Conservation (phyloP, 2,329 filamentous ascomycete genomes). For the Pseudopyricularia cyperi region DNA sequence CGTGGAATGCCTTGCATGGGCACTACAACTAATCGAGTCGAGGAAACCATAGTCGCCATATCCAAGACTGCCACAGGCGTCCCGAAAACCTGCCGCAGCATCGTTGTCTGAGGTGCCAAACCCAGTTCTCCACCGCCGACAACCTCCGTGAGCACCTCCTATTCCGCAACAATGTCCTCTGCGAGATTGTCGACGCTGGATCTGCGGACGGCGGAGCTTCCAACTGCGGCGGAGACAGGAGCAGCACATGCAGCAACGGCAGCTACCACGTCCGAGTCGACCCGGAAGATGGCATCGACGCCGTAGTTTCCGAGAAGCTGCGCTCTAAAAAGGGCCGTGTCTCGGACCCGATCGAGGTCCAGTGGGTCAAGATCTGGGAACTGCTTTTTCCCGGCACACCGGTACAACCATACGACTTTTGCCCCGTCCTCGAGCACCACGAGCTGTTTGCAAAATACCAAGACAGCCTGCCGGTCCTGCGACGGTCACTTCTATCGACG, state of each 20-base stretch:
- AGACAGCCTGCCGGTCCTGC: not conserved
- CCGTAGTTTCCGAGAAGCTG: conserved; percentile 1
- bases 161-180: conserved; percentile 1
- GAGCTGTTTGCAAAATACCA: conserved; percentile 4
- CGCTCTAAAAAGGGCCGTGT: conserved; percentile 3
- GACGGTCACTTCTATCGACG: not conserved
- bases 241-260: not conserved
- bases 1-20: too few species aligned
- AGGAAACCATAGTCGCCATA: conserved; percentile 2
- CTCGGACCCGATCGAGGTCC: conserved; percentile 3
- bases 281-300: conserved; percentile 5
- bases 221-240: not conserved
- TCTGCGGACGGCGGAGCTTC: not conserved
- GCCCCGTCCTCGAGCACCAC: conserved; percentile 6
- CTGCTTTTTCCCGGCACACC: conserved; percentile 2
- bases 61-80: conserved; percentile 5
- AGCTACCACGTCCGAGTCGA: not conserved
- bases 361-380: conserved; percentile 6
- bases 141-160: conserved; percentile 2
- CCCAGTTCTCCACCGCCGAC: conserved; percentile 3
- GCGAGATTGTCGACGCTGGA: not conserved
- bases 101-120: conserved; percentile 3
- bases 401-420: conserved; percentile 5
- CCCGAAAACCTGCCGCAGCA: not conserved
- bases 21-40: not conserved